A percentile compares a stretch with the other conserved stretches of the same genome.
Evolutionary conservation across 2,329 filamentous ascomycete genomes (phyloP).

Genomic region (Colletotrichum zoysiae): DNA sequence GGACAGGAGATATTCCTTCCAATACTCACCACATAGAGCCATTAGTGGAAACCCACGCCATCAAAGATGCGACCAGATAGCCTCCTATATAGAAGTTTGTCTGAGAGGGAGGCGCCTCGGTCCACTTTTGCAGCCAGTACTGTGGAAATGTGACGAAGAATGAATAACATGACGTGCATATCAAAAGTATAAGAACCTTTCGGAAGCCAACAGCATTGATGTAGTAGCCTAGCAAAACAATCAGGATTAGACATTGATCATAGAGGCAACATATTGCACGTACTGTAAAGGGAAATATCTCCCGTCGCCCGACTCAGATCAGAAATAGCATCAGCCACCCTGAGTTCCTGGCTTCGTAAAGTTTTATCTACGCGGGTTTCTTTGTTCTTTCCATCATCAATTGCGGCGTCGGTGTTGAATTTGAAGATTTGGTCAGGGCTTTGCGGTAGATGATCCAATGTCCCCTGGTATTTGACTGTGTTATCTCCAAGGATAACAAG

Average conservation of each 20-base stretch:
- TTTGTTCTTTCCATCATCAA: neutral
- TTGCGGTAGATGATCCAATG: constrained; percentile 8
- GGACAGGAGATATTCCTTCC: too few species aligned
- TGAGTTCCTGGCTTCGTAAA: constrained; percentile 11
- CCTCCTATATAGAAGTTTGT: too few species aligned
- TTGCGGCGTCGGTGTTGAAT: neutral
- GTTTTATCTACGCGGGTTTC: neutral
- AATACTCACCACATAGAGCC: too few species aligned
- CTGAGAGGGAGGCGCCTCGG: constrained; percentile 18
- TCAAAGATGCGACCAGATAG: too few species aligned
- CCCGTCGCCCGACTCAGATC: constrained; percentile 28
- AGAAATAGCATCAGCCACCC: constrained; percentile 11
- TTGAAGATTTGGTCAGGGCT: neutral
- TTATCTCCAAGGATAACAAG: constrained; percentile 8
- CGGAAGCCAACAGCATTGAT: constrained; percentile 1
- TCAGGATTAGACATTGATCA: too few species aligned
- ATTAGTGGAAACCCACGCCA: too few species aligned
- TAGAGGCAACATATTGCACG: too few species aligned
- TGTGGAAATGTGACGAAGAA: constrained; percentile 31
- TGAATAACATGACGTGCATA: constrained; percentile 22
- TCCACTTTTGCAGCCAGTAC: constrained; percentile 38
- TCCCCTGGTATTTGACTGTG: constrained; percentile 10
- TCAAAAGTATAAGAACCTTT: constrained; percentile 25
- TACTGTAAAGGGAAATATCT: constrained; percentile 34
- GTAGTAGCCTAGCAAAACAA: constrained; percentile 8